Evolutionary conservation across 192 early-diverging fungal genomes (phyloP), one percentile per base, ranked within the genome.

Genomic region (Umbelopsis sp.): DNA sequence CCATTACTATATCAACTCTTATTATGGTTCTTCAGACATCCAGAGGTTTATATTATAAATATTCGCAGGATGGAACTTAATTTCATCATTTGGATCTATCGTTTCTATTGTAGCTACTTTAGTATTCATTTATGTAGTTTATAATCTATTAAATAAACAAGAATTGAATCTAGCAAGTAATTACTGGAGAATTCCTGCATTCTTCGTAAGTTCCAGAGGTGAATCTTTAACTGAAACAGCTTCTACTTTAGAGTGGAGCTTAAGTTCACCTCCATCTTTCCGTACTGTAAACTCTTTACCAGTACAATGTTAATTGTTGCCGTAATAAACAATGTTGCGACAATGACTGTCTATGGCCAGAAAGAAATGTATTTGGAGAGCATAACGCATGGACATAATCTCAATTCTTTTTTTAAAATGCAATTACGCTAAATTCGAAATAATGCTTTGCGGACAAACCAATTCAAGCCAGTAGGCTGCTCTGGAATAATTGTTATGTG

Each of bases 51-150:
- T n/a, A n/a, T n/a, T n/a, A n/a, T n/a, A 56, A 71, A 78, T 78
- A 82, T 83, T 81, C 74, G 75, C 79, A 75, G 77, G 79, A 80
- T 83, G 80, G 76, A 71, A 82, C 75, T 75, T 79, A 73, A 75
- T 79, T 76, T 82, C 79, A 78, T 74, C 76, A 75, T 79, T 74
- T 68, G 80, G 80, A 80, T 83, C 79, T 75, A 75, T 82, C 70
- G 74, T 77, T 65, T 82, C 79, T 78, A 71, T 82, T 79, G 59
- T 65, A 65, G 59, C 59, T 65, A 65, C 24, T 36, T 31, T 65
- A 65, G 31, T 65, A 65, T 65, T 65, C 59, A 65, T 65, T 29
- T 65, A 65, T 29, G 34, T 65, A 20, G 31, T 65, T 36, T 65
- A 65, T 65, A 24, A 65, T 65, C 34, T 65, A 65, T 38, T 65